These are phyloP conservation scores for Pholiota adiposa DNA, from an alignment of 1,284 basidiomycete genomes.

Conservation along the genomic window DNA sequence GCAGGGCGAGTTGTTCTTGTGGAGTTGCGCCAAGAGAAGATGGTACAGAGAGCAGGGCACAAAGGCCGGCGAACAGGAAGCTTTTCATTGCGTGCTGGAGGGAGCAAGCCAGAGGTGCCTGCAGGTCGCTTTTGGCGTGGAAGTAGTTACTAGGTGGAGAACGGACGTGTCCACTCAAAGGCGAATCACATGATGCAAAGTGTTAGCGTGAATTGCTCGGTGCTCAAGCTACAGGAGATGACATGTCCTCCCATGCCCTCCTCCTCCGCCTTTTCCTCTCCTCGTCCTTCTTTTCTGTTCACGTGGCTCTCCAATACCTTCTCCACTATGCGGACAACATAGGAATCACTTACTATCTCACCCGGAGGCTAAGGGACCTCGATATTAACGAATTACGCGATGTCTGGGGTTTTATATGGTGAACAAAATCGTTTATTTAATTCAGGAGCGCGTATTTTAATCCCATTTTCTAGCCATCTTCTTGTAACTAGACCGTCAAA, in stretches of 20 bases:
- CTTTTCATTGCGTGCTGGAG: conserved; percentile 24
- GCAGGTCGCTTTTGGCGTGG: conserved; percentile 2
- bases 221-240: conserved; percentile 13
- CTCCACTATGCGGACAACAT: conserved; percentile 90
- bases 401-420: conserved; percentile 98
- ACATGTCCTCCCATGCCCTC: conserved; percentile 73
- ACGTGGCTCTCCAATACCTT: conserved; percentile 90
- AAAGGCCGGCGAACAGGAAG: conserved; percentile 34
- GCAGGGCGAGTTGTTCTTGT: conserved; percentile 58
- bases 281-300: conserved; percentile 88
- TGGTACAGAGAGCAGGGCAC: conserved; percentile 52
- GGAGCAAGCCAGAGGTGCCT: not conserved
- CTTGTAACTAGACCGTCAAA: conserved; percentile 89
- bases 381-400: conserved; percentile 85
- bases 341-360: conserved; percentile 95
- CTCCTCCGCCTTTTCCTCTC: conserved; percentile 89
- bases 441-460: conserved; percentile 1
- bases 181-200: conserved; percentile 15
- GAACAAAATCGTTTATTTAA: conserved; percentile 24
- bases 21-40: conserved; percentile 47
- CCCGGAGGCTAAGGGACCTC: conserved; percentile 79
- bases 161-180: conserved; percentile 19
- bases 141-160: conserved; percentile 25
- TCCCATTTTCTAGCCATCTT: conserved; percentile 70
- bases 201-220: not conserved